phyloP scores from a whole-genome alignment of 2,329 filamentous ascomycete genomes.

The Atkinsonella hypoxylon region DNA sequence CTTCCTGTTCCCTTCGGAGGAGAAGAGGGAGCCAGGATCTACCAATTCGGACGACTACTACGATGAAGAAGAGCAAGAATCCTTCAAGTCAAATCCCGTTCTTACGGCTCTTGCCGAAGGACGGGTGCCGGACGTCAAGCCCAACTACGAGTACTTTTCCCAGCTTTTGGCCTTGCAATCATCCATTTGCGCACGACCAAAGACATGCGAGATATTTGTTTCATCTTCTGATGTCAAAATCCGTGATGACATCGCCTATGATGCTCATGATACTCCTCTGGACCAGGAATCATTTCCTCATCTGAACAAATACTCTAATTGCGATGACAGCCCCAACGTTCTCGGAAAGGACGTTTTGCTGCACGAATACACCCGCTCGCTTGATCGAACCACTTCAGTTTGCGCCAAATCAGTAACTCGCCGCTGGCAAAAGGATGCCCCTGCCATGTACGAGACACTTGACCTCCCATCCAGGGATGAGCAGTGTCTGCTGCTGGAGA shows the following conservation, averaged over 20 bases:
- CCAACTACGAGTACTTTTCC: conserved; percentile 51
- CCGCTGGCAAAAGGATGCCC: conserved; percentile 47
- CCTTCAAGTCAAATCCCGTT: conserved; percentile 54
- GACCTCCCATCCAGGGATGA: conserved; percentile 36
- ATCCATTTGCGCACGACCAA: conserved; percentile 41
- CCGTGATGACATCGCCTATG: conserved; percentile 34
- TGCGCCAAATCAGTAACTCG: conserved; percentile 40
- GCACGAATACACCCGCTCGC: conserved; percentile 44
- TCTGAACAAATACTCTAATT: conserved; percentile 39
- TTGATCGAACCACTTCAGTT: conserved; percentile 43
- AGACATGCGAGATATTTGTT: conserved; percentile 47
- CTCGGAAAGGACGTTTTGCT: conserved; percentile 40
- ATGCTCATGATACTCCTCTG: conserved; percentile 31
- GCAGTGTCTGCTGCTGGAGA: conserved; percentile 46
- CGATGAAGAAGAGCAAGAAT: conserved; percentile 32
- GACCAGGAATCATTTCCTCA: conserved; percentile 41
- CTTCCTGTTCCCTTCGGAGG: conserved; percentile 45
- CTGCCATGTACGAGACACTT: conserved; percentile 41
- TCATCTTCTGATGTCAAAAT: conserved; percentile 41
- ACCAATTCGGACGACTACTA: conserved; percentile 47
- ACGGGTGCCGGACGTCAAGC: conserved; percentile 43
- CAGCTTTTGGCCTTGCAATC: conserved; percentile 42
- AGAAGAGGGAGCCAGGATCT: conserved; percentile 44
- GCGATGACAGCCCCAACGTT: conserved; percentile 38
- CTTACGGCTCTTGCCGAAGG: conserved; percentile 47